Evolutionary conservation across 78 protist species (phyloP), one percentile per base, ranked within the genome.

Genomic region (Trichosphaerium sp.): DNA sequence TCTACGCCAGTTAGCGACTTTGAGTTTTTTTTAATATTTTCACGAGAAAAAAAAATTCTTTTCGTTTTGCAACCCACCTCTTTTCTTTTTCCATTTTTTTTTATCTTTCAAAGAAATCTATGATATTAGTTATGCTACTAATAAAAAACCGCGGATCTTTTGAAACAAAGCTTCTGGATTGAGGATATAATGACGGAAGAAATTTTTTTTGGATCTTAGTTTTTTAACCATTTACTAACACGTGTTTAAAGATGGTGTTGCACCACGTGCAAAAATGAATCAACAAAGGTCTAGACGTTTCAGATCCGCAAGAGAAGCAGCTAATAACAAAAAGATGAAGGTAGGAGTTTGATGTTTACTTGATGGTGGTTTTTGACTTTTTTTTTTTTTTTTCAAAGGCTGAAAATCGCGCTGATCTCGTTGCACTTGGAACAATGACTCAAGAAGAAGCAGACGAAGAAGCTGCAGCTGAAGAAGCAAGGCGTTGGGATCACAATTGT

Each of bases 251-350:
- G n/a, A 81, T 55, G 93, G 99, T 12, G 94, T 88, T 12, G 99
- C 99, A 12, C 99, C 99, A 11, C 71, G 99, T 3, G 95, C 98
- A 11, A 96, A 96, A 37, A 90, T 92, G 95, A 94, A 89, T 56
- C 96, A 91, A 74, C 96, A 91, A 65, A 72, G 98, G 23, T 28
- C 90, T 1, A 89, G 98, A 18, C 94, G 98, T 31, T 96, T 94
- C 83, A 35, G 88, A 8, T 55, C 92, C 0, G 97, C 97, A 0
- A 57, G 69, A 41, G 97, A 89, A 34, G 56, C 74, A 0, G 65
- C 51, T 37, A 8, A 34, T 12, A 38, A 26, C 40, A 21, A 1
- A 5, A 61, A 5, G 5, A 63, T 44, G 54, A 71, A 57, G 34
- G 48, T 11, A 62, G 41, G 15, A 28, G 18, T 18, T 57, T 21